Evolutionary conservation across 2,329 filamentous ascomycete genomes (phyloP), one percentile per base, ranked within the genome.

Genomic region (Fusarium fujikuroi): DNA sequence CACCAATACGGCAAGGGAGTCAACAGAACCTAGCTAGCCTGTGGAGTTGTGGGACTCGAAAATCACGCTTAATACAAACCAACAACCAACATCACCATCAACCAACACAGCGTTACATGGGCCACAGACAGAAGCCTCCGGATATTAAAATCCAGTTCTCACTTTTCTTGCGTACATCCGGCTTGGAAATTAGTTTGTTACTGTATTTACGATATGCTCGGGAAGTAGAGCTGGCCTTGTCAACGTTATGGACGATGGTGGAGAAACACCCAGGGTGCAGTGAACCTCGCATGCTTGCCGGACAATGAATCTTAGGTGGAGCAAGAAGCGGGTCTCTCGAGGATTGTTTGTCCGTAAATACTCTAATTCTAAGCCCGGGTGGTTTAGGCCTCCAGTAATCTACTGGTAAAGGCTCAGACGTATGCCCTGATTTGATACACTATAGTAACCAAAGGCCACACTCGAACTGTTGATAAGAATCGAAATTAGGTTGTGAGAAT

Each of bases 401-500:
- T n/a, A 16, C 15, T 18, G 2, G 5, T n/a, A 9, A 18, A 9
- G 32, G 18, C 43, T 15, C 8, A 28, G 25, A 28, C 3, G 12
- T 50, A 23, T 14, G 16, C 8, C 10, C 21, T 12, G 5, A 5
- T 2, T 32, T 2, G 21, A 23, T 14, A 25, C 19, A 11, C 5
- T 21, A 16, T 0, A 30, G 4, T 21, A 6, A 10, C 7, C 3
- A 11, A 21, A 1, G 12, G 19, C 3, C 21, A 2, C 8, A 21
- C 2, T 46, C 15, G 2, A 21, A 21, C 5, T 25, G 4, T 10
- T 25, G 4, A 9, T 19, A 32, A 12, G 2, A 0, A n/a, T 16
- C 15, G 19, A 8, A 1, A 47, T 6, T 12, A n/a, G 21, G 9
- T 6, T 11, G 4, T 32, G 4, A n/a, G 28, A 30, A 30, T 28